phyloP scores from a whole-genome alignment of 2,329 filamentous ascomycete species.

The Berkeleyomyces rouxiae region DNA sequence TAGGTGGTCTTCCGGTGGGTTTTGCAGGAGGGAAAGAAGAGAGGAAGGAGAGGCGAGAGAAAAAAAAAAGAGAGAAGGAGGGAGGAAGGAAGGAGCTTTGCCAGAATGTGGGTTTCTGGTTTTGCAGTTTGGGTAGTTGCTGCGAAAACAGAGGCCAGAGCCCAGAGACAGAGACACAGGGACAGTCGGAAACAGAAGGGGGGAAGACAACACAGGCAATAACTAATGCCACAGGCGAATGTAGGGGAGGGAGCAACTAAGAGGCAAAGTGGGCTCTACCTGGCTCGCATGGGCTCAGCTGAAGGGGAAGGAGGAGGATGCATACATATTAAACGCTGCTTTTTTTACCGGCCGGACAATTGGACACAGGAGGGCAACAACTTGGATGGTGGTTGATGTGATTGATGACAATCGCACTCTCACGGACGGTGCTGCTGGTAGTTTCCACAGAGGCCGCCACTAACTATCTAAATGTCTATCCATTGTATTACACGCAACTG shows the following conservation, averaged over 20 bases:
- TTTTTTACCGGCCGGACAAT: not conserved
- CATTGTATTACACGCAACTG: not conserved
- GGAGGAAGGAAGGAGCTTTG: not conserved
- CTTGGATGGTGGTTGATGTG: not conserved
- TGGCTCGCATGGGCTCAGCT: not conserved
- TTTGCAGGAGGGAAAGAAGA: constrained; percentile 1
- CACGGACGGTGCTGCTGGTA: too few relatives aligned
- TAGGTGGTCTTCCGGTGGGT: not conserved
- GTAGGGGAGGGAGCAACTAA: not conserved
- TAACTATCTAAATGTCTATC: not conserved
- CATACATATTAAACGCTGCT: too few relatives aligned
- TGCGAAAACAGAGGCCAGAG: not conserved
- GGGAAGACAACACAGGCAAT: not conserved
- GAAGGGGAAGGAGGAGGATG: not conserved
- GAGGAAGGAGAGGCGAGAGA: not conserved
- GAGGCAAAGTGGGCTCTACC: not conserved
- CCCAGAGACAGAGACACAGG: not conserved
- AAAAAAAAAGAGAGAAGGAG: not conserved
- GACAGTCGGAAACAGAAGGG: not conserved
- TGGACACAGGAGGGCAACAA: too few relatives aligned
- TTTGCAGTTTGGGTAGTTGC: not conserved
- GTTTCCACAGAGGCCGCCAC: too few relatives aligned
- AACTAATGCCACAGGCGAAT: not conserved
- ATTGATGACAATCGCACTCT: not conserved
- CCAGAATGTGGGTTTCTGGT: constrained; percentile 4